phyloP scores from a whole-genome alignment of 176 grass and related monocot species.

The Musa beccarii region DNA sequence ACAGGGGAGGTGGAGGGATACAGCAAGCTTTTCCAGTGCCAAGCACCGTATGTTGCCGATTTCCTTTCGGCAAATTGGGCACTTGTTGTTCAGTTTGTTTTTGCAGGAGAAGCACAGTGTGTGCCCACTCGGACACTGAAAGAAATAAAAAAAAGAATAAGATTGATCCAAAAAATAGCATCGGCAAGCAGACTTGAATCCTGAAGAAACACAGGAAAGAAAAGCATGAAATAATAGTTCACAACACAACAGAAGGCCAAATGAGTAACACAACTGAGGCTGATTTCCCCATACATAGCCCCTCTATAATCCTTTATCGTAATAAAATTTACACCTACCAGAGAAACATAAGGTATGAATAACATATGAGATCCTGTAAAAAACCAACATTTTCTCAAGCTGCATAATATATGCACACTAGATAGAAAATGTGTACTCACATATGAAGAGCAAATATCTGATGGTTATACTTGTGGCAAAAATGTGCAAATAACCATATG shows the following conservation, averaged over 20 bases:
- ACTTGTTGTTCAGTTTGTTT: conserved; percentile 28
- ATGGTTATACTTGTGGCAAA: too few species aligned
- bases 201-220: neutral
- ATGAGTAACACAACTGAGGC: too few species aligned
- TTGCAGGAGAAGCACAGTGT: conserved; percentile 23
- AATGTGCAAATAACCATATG: too few species aligned
- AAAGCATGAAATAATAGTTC: neutral
- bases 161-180: neutral
- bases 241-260: too few species aligned
- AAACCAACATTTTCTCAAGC: neutral
- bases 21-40: conserved; percentile 24
- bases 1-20: conserved; percentile 17
- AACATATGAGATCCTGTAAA: neutral
- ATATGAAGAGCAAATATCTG: too few species aligned
- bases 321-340: too few species aligned
- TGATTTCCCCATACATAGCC: too few species aligned
- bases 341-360: neutral
- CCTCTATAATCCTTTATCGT: too few species aligned
- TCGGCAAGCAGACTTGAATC: neutral
- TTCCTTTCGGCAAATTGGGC: conserved; percentile 27
- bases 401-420: neutral
- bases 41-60: conserved; percentile 24
- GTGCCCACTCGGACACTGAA: conserved; percentile 32
- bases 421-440: neutral
- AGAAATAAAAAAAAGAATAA: neutral